phyloP scores from a whole-genome alignment of 805 yeast genomes.

The Kregervanrija delftensis region DNA sequence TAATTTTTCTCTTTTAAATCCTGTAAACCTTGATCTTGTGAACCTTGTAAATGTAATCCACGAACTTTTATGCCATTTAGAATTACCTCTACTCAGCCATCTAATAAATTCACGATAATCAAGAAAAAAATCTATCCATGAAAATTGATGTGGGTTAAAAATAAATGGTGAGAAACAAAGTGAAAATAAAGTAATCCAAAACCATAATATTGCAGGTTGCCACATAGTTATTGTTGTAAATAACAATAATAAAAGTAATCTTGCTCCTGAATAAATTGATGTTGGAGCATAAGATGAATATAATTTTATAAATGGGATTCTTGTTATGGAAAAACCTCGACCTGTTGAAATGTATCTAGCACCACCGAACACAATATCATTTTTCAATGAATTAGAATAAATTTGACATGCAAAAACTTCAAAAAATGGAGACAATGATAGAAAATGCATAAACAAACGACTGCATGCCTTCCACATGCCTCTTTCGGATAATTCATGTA shows the following conservation, averaged over 20 bases:
- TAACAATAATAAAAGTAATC: conserved; percentile 58
- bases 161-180: conserved; percentile 43
- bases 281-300: conserved; percentile 71
- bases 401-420: conserved; percentile 95
- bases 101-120: conserved; percentile 45
- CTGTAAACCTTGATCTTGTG: conserved; percentile 84
- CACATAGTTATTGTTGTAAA: conserved; percentile 79
- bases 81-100: conserved; percentile 81
- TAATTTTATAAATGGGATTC: conserved; percentile 63
- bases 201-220: conserved; percentile 64
- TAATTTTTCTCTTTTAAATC: conserved; percentile 73
- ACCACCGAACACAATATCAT: conserved; percentile 82
- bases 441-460: conserved; percentile 67
- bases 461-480: conserved; percentile 70
- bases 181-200: conserved; percentile 42
- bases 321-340: conserved; percentile 84
- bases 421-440: conserved; percentile 82
- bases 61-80: conserved; percentile 57
- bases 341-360: conserved; percentile 92
- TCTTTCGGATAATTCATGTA: conserved; percentile 83
- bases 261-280: conserved; percentile 74
- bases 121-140: conserved; percentile 38
- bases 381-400: conserved; percentile 69
- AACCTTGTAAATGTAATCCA: conserved; percentile 75
- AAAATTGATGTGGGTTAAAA: conserved; percentile 50